Evolutionary conservation across 306 rosid genomes (phyloP), one percentile per base, ranked within the genome.

Genomic region (Parietaria judaica): DNA sequence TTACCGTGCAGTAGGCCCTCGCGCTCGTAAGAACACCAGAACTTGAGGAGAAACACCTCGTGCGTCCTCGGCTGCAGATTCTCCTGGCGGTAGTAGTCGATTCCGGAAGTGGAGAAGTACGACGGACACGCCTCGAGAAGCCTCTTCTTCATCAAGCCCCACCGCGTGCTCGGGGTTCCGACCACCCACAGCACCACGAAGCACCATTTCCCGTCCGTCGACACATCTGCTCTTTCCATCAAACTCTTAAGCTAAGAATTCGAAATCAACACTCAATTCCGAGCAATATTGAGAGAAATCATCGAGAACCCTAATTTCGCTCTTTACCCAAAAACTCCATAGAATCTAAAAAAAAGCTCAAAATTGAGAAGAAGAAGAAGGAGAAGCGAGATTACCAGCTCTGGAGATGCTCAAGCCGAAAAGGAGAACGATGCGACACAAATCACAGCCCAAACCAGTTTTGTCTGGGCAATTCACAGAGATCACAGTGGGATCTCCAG

Each of bases 121-220:
- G 85, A 83, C 14, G 85, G 85, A 46, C 89, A 83, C 59, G 72
- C 81, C 66, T 80, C 85, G 51, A 80, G 46, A 57, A 83, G 61
- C 55, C 85, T 80, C 61, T 38, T 83, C 56, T 69, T 70, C 85
- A 83, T 57, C 64, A 83, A 71, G 61, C 52, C 51, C 89, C 89
- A 83, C 52, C 77, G 64, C 6, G 85, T 80, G 44, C 56, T 65
- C 53, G 79, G 64, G 51, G 70, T 80, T 6, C 77, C 89, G 65
- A 69, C 66, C 60, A 83, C 89, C 85, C 85, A 80, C 6, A 80
- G 75, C 39, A 83, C 79, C 54, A 76, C 0, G 71, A 71, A 83
- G 79, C 89, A 83, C 85, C 89, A 83, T 50, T 74, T 83, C 54
- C 85, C 89, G 65, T 83, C 83, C 35, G 89, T 83, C 12, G 70